Percentiles rank a stretch among this genome's conserved stretches.
Evolutionary conservation across 1,284 basidiomycete species (phyloP).

Genomic region (Trichosporon sp.): DNA sequence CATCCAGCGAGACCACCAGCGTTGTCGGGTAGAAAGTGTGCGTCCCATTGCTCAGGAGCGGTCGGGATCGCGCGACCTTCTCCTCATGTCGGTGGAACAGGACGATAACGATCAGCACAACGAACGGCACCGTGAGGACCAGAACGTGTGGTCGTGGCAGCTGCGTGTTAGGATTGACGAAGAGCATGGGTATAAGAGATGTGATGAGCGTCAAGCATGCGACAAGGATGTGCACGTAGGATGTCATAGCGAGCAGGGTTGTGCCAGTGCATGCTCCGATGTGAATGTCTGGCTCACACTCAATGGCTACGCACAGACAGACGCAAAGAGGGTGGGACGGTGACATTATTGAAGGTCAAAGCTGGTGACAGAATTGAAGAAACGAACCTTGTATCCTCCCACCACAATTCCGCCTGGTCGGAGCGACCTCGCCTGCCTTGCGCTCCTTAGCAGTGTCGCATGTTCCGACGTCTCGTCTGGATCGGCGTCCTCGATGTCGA

Average conservation of each 20-base stretch:
- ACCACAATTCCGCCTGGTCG: not conserved
- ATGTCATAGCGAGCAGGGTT: too few relatives aligned
- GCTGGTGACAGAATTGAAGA: not conserved
- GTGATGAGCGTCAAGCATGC: too few relatives aligned
- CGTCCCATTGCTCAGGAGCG: constrained; percentile 19
- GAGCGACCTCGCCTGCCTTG: not conserved
- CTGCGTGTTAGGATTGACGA: constrained; percentile 5
- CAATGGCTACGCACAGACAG: too few relatives aligned
- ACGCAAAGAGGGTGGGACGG: not conserved
- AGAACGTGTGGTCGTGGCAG: constrained; percentile 9
- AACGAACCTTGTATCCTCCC: not conserved
- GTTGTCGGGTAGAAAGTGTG: constrained; percentile 29
- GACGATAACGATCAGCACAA: constrained; percentile 4
- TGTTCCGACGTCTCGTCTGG: constrained; percentile 2
- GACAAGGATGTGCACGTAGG: too few relatives aligned
- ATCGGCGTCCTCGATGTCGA: not conserved
- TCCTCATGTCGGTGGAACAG: not conserved
- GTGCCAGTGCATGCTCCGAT: too few relatives aligned
- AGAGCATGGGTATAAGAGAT: too few relatives aligned
- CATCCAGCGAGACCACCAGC: constrained; percentile 32
- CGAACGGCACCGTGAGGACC: constrained; percentile 3
- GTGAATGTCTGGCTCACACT: too few relatives aligned
- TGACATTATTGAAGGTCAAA: not conserved
- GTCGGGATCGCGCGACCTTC: not conserved
- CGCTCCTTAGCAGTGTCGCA: not conserved